phyloP scores from a whole-genome alignment of 768 basidiomycete genomes.

The Cubamyces sp. region DNA sequence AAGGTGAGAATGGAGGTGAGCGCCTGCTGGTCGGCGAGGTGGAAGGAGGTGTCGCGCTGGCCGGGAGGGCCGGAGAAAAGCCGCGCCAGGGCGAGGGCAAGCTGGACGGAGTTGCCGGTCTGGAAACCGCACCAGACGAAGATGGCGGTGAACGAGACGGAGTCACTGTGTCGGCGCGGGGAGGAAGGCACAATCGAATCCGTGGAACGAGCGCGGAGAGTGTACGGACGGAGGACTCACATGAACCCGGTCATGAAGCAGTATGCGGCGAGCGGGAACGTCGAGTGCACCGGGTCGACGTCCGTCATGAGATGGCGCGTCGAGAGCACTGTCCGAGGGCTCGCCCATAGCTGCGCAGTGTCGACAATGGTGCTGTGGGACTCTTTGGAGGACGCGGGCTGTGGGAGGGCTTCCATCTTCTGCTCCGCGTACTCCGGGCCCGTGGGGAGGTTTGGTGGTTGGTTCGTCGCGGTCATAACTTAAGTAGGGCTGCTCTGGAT shows the following conservation, averaged over 20 bases:
- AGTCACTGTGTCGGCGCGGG: slow-evolving; percentile 49
- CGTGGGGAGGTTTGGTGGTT: slow-evolving; percentile 11
- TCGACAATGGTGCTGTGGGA: slow-evolving; percentile 23
- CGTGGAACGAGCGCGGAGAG: neutral
- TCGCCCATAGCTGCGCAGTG: slow-evolving; percentile 29
- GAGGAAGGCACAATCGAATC: neutral
- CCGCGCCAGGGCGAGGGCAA: slow-evolving; percentile 79
- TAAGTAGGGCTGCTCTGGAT: neutral
- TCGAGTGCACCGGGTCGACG: slow-evolving; percentile 55
- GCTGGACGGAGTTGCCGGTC: slow-evolving; percentile 76
- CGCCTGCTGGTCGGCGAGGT: slow-evolving; percentile 83
- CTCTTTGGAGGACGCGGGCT: slow-evolving; percentile 20
- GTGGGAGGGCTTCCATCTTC: slow-evolving; percentile 24
- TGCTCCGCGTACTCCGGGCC: slow-evolving; percentile 26
- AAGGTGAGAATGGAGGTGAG: slow-evolving; percentile 80
- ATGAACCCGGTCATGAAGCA: slow-evolving; percentile 84
- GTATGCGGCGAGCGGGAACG: slow-evolving; percentile 61
- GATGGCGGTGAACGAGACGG: slow-evolving; percentile 74
- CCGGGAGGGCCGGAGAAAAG: slow-evolving; percentile 60
- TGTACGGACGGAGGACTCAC: slow-evolving; percentile 43
- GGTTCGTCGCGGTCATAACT: slow-evolving; percentile 1
- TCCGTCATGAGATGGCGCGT: slow-evolving; percentile 39
- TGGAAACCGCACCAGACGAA: slow-evolving; percentile 90
- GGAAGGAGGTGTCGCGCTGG: slow-evolving; percentile 64
- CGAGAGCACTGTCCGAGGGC: slow-evolving; percentile 30